These are phyloP conservation scores for Ceratobasidium sp. DNA, from an alignment of 1,284 basidiomycete species.

Conservation along the genomic window DNA sequence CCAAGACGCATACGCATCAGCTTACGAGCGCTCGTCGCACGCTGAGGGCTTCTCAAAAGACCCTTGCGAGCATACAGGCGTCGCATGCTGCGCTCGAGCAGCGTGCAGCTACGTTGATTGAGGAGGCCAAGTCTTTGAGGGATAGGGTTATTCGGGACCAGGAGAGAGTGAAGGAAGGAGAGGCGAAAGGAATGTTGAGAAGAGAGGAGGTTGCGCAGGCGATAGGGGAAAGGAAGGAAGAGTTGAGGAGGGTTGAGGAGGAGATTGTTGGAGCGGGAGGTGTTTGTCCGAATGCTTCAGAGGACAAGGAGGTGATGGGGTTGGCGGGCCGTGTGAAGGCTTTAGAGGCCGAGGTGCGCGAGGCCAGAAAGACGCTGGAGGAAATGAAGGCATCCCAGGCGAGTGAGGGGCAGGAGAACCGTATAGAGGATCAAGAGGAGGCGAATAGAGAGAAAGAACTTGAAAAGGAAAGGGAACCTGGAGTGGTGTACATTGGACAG, in stretches of 20 bases:
- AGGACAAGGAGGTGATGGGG: constrained; percentile 36
- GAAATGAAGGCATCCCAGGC: constrained; percentile 62
- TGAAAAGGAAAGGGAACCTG: constrained; percentile 41
- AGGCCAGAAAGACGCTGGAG: constrained; percentile 64
- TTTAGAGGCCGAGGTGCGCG: constrained; percentile 61
- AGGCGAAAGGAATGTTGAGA: constrained; percentile 51
- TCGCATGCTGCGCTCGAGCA: constrained; percentile 74
- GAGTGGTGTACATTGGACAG: constrained; percentile 40
- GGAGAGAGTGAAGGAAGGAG: constrained; percentile 63
- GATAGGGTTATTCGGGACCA: constrained; percentile 68
- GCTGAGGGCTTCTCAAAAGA: constrained; percentile 60
- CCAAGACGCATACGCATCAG: constrained; percentile 75
- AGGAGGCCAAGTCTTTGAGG: constrained; percentile 71
- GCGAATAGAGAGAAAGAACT: constrained; percentile 4
- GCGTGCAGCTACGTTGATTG: constrained; percentile 74
- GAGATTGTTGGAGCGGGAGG: constrained; percentile 64
- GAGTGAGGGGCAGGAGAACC: constrained; percentile 61
- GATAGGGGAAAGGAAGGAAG: constrained; percentile 71
- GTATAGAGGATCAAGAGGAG: constrained; percentile 2
- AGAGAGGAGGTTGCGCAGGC: constrained; percentile 62
- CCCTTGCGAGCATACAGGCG: constrained; percentile 76
- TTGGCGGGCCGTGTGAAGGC: constrained; percentile 66
- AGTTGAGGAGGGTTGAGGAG: constrained; percentile 77
- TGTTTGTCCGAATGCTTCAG: background rate
- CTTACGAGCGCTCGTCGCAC: constrained; percentile 33